phyloP scores from a whole-genome alignment of 176 grass and related monocot genomes.

The Olyra latifolia region DNA sequence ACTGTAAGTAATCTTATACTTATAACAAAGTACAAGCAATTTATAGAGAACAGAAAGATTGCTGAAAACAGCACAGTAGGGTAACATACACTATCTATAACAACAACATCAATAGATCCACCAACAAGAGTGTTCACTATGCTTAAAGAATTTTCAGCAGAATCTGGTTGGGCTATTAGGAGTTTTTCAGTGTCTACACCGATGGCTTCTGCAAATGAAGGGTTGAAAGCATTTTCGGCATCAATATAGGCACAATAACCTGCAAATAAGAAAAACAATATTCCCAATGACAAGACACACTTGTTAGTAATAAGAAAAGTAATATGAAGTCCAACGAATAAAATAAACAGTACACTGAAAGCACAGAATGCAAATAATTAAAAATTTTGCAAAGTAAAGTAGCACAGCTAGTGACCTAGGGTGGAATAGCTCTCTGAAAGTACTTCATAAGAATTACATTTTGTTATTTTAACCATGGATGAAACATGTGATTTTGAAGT shows the following conservation, averaged over 20 bases:
- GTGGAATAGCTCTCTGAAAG: constrained; percentile 3
- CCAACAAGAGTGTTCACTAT: constrained; percentile 93
- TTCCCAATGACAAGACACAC: constrained; percentile 24
- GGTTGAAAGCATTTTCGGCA: constrained; percentile 82
- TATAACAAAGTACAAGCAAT: neutral
- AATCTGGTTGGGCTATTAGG: constrained; percentile 69
- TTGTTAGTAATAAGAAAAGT: neutral
- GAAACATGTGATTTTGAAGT: neutral
- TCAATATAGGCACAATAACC: constrained; percentile 94
- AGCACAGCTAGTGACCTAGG: neutral
- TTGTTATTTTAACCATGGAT: neutral
- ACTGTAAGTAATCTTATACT: constrained; percentile 4
- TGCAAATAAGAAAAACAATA: constrained; percentile 31
- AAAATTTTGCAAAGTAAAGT: neutral
- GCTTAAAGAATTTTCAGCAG: constrained; percentile 91
- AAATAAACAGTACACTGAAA: neutral
- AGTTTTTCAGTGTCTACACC: constrained; percentile 84
- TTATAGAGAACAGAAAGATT: constrained; percentile 13
- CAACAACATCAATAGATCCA: constrained; percentile 83
- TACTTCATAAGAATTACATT: neutral
- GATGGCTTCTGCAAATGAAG: constrained; percentile 71
- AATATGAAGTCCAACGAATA: neutral
- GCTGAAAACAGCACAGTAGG: constrained; percentile 8
- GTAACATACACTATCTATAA: constrained; percentile 86
- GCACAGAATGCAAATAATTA: neutral